Evolutionary conservation across 306 rosid species (phyloP), one percentile per base, ranked within the genome.

Genomic region (Leucaena leucocephala): DNA sequence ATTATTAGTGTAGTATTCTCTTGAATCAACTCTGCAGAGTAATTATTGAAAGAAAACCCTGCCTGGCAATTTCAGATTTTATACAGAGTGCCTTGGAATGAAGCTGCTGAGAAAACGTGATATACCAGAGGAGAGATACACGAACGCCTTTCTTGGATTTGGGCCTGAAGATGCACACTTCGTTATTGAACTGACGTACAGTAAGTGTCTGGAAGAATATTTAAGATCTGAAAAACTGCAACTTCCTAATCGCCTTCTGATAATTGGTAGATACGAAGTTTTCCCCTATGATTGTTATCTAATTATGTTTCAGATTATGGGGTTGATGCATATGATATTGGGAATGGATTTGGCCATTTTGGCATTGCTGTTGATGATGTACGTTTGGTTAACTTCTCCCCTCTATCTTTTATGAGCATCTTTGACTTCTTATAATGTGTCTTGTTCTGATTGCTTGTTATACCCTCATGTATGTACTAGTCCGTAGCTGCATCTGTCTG

Each of bases 301-400:
- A 43, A 77, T 80, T 63, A 82, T 58, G 55, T 82, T 88, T 81
- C 93, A 95, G 99, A 93, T 86, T 93, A 93, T 76, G 97, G 99
- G 73, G 92, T 90, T 78, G 98, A 95, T 86, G 87, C 89, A 82
- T 93, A 93, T 85, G 97, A 95, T 82, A 95, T 95, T 75, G 99
- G 97, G 73, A 61, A 87, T 81, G 97, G 86, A 75, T 95, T 95
- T 85, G 99, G 97, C 68, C 97, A 93, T 87, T 93, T 93, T 79
- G 97, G 98, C 74, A 78, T 95, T 81, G 98, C 98, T 14, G 98
- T 95, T 82, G 99, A 93, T 69, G 99, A 95, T 86, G 98, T 93
- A 84, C 86, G 99, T 88, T 81, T 71, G 57, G 49, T 61, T 21
- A 74, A 62, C 54, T 55, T 74, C 39, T 14, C 21, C 13, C 8